Evolutionary conservation across 164 flowering plant species (phyloP).

Genomic region (Magnolia sinica): DNA sequence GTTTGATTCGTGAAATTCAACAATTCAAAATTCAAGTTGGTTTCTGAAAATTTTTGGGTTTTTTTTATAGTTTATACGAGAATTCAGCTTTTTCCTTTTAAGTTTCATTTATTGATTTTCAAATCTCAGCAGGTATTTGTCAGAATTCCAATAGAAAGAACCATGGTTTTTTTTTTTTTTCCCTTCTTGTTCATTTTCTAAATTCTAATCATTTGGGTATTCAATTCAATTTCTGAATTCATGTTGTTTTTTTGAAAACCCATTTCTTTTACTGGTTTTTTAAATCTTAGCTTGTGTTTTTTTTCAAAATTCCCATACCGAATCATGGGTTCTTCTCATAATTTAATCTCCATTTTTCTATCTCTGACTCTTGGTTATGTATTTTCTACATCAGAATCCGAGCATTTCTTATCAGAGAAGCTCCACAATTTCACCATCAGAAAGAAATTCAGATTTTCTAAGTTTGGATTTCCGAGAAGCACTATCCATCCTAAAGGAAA

Average conservation of each 20-base stretch:
- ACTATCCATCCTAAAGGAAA: conserved; percentile 35
- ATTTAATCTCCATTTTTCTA: background rate
- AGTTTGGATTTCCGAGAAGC: conserved; percentile 49
- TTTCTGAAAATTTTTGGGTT: too few relatives aligned
- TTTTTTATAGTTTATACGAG: too few relatives aligned
- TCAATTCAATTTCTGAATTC: background rate
- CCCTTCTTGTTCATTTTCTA: background rate
- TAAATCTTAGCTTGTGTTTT: background rate
- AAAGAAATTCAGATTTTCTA: conserved; percentile 26
- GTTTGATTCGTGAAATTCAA: too few relatives aligned
- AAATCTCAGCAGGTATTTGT: background rate
- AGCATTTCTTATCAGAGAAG: conserved; percentile 36
- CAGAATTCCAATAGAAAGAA: background rate
- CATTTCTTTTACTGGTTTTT: background rate
- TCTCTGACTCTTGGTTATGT: conserved; percentile 3
- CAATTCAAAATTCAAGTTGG: too few relatives aligned
- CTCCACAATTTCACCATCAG: conserved; percentile 19
- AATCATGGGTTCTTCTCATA: background rate
- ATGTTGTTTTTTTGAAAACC: background rate
- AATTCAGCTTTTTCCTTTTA: too few relatives aligned
- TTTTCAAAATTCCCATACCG: background rate
- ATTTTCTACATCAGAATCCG: conserved; percentile 23
- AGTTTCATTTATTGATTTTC: background rate
- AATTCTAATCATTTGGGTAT: background rate
- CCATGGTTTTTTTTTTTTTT: background rate